A percentile compares a stretch with the other conserved stretches of the same genome.
These are phyloP conservation scores for Trichoderma atroviride DNA, from an alignment of 2,329 filamentous ascomycete species.

Conservation along the genomic window DNA sequence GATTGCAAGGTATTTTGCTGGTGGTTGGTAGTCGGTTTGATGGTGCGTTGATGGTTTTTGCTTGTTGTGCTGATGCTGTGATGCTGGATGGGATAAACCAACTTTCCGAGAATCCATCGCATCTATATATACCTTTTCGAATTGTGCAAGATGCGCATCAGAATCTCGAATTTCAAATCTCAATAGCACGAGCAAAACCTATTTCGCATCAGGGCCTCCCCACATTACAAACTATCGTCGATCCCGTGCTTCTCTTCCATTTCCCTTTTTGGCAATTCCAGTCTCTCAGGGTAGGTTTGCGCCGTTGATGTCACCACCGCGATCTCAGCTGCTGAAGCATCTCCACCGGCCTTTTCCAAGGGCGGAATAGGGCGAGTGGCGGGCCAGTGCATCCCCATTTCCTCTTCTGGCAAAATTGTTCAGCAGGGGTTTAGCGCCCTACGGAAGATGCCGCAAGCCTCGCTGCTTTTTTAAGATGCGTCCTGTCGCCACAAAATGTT, in stretches of 20 bases:
- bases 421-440: background rate
- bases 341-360: background rate
- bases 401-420: slow-evolving; percentile 6
- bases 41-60: background rate
- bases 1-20: background rate
- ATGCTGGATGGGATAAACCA: background rate
- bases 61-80: background rate
- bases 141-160: background rate
- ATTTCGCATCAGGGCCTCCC: background rate
- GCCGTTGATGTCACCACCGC: slow-evolving; percentile 7
- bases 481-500: background rate
- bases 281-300: slow-evolving; percentile 5
- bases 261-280: slow-evolving; percentile 19
- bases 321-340: background rate
- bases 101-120: background rate
- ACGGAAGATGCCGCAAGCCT: background rate
- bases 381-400: background rate
- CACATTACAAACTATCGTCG: slow-evolving; percentile 5
- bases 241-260: slow-evolving; percentile 8
- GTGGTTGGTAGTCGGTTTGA: too few relatives aligned
- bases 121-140: slow-evolving; percentile 3
- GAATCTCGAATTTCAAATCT: background rate
- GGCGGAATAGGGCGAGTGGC: background rate
- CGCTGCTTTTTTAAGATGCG: background rate
- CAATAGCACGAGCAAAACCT: background rate